A percentile compares a stretch with the other conserved stretches of the same genome.
These are phyloP conservation scores for Leccinum boreale DNA, from an alignment of 768 basidiomycete species.

Conservation along the genomic window DNA sequence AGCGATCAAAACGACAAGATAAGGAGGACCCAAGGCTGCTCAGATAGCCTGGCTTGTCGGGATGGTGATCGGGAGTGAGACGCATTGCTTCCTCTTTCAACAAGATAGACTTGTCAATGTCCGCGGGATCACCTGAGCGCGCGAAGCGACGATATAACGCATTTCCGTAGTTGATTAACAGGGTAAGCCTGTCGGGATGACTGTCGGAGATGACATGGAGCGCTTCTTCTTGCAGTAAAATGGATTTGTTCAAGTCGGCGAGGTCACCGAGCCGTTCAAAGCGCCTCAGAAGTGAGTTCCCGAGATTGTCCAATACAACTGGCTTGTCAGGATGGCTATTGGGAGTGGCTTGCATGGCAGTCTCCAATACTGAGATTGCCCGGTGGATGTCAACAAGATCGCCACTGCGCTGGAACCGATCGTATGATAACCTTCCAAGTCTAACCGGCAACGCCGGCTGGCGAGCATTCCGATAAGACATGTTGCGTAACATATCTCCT, in stretches of 20 bases:
- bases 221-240: background rate
- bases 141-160: background rate
- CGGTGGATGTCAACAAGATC: background rate
- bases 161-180: background rate
- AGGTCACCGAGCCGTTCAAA: background rate
- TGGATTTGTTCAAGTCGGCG: background rate
- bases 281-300: background rate
- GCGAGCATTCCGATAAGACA: background rate
- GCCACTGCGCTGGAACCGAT: background rate
- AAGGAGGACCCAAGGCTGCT: background rate
- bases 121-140: background rate
- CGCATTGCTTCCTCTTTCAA: background rate
- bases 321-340: background rate
- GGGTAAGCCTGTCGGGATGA: background rate
- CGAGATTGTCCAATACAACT: background rate
- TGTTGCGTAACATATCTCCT: background rate
- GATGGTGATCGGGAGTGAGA: background rate
- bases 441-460: background rate
- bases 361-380: background rate
- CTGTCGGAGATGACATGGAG: background rate
- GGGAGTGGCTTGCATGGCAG: background rate
- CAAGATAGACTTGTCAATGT: background rate
- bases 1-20: background rate
- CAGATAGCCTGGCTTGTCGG: background rate
- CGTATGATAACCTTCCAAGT: background rate